Conservation (phyloP, 495 filamentous ascomycete genomes). For the Symbiotaphrina buchneri region DNA sequence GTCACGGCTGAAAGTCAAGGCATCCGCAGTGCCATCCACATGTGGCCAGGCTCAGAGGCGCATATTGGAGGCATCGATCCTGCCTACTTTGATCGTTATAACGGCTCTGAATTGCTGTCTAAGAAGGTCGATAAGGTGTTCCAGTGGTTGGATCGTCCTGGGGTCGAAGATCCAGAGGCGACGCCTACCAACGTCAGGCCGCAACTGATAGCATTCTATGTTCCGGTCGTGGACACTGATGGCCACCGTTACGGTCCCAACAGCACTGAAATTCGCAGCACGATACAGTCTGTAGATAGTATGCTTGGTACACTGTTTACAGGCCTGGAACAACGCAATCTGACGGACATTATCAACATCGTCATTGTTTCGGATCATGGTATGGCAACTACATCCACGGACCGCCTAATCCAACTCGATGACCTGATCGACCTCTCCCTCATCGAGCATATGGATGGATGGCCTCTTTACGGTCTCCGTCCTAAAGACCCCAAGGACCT, state of each 20-base stretch:
- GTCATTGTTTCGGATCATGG: slow-evolving; percentile 96
- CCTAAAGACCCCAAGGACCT: slow-evolving; percentile 40
- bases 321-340: slow-evolving; percentile 58
- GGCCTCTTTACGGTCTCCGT: slow-evolving; percentile 77
- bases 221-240: slow-evolving; percentile 70
- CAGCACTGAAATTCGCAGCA: slow-evolving; percentile 63
- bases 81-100: slow-evolving; percentile 60
- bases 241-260: slow-evolving; percentile 85
- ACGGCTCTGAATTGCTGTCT: slow-evolving; percentile 46
- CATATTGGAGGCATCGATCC: slow-evolving; percentile 45
- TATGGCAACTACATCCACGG: slow-evolving; percentile 76
- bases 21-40: slow-evolving; percentile 65
- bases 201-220: slow-evolving; percentile 83
- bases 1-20: slow-evolving; percentile 65
- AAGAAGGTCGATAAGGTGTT: slow-evolving; percentile 61
- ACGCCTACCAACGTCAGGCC: too few species aligned
- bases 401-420: slow-evolving; percentile 81
- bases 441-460: slow-evolving; percentile 75
- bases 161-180: slow-evolving; percentile 13
- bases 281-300: slow-evolving; percentile 50
- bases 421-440: slow-evolving; percentile 55
- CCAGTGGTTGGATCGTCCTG: slow-evolving; percentile 60
- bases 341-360: slow-evolving; percentile 82
- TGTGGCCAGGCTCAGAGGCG: slow-evolving; percentile 96
- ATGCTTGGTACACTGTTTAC: slow-evolving; percentile 58